These are phyloP conservation scores for Hypholoma fasciculare DNA, from an alignment of 768 basidiomycete species.

Conservation along the genomic window DNA sequence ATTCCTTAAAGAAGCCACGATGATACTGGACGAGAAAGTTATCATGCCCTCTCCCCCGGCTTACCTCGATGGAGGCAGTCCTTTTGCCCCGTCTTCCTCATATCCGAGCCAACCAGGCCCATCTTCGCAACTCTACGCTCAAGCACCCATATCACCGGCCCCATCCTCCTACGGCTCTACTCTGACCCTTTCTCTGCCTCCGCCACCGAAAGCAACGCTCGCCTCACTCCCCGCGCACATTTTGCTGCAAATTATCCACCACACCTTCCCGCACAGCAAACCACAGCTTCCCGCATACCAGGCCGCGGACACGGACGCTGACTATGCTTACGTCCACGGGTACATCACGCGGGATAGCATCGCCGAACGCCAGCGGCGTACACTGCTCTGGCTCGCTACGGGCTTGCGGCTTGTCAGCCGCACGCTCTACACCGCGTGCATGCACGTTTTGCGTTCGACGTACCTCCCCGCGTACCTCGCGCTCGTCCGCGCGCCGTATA, in stretches of 20 bases:
- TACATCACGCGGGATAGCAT: background rate
- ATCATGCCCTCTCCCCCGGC: conserved; percentile 4
- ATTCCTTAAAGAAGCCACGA: background rate
- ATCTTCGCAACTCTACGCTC: background rate
- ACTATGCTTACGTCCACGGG: background rate
- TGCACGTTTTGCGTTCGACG: conserved; percentile 78
- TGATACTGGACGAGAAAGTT: conserved; percentile 10
- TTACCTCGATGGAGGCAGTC: background rate
- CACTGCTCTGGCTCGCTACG: conserved; percentile 69
- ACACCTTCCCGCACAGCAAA: conserved; percentile 48
- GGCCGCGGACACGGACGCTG: background rate
- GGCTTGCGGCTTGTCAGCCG: conserved; percentile 65
- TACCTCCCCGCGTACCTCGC: conserved; percentile 68
- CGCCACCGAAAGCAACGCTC: background rate
- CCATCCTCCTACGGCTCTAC: conserved; percentile 7
- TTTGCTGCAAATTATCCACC: conserved; percentile 68
- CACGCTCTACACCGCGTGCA: conserved; percentile 71
- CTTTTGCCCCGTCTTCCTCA: background rate
- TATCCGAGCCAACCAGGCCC: background rate
- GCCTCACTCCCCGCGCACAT: conserved; percentile 38
- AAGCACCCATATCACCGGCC: conserved; percentile 3
- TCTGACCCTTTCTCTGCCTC: background rate
- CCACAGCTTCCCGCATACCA: conserved; percentile 18
- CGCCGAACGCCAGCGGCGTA: conserved; percentile 59
- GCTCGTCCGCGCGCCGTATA: conserved; percentile 66